These are phyloP conservation scores for Aspergillus versicolor DNA, from an alignment of 2,329 filamentous ascomycete species.

Conservation along the genomic window DNA sequence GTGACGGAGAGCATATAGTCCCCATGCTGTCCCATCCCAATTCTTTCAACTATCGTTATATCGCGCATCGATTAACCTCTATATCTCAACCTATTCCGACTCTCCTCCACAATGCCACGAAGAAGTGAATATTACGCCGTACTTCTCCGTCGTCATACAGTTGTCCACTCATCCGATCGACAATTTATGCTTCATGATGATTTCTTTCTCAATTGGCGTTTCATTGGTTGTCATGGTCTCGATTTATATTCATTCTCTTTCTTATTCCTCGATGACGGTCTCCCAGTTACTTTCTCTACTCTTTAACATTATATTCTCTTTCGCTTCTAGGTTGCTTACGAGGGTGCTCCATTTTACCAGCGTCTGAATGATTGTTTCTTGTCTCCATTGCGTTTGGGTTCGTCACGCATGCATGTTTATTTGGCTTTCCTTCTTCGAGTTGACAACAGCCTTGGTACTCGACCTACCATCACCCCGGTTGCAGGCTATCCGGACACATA, in stretches of 20 bases:
- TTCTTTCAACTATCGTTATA: slow-evolving; percentile 2
- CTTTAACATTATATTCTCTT: neutral
- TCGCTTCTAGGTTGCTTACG: slow-evolving; percentile 1
- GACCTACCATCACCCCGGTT: neutral
- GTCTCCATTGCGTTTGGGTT: neutral
- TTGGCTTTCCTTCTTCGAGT: neutral
- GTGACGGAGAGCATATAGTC: neutral
- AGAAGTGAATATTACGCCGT: neutral
- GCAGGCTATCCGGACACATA: neutral
- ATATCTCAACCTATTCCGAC: neutral
- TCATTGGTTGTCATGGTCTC: slow-evolving; percentile 15
- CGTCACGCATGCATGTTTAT: neutral
- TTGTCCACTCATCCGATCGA: neutral
- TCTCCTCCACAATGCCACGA: neutral
- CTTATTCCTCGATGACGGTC: neutral
- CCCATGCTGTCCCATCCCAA: neutral
- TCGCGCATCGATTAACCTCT: neutral
- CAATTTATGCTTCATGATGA: slow-evolving; percentile 16
- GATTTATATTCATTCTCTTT: slow-evolving; percentile 1
- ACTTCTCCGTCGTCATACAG: neutral
- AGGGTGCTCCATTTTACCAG: neutral
- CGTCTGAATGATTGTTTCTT: slow-evolving; percentile 1
- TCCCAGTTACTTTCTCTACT: neutral
- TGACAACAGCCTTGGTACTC: slow-evolving; percentile 1
- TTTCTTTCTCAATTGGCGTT: slow-evolving; percentile 18